A percentile compares a stretch with the other conserved stretches of the same genome.
Conservation (phyloP, 75 land plant genomes). For the Chamaecyparis obtusa region DNA sequence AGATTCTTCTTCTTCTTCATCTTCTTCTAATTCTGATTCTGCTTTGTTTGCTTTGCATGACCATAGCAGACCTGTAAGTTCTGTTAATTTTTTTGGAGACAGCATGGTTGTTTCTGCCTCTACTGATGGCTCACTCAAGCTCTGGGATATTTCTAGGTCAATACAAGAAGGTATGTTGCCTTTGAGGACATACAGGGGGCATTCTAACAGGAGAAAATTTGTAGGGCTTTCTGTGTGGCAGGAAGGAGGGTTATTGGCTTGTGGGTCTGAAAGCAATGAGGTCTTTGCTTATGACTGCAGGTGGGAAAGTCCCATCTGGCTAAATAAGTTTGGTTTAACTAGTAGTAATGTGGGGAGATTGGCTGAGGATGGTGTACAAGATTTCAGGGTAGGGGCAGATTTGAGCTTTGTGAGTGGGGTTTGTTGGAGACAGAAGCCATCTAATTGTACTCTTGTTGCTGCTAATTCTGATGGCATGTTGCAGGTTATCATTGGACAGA, state of each 20-base stretch:
- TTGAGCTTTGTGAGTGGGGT: constrained; percentile 62
- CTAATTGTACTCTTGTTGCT: constrained; percentile 55
- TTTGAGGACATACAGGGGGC: constrained; percentile 51
- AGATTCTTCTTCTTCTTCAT: constrained; percentile 16
- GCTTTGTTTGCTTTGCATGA: constrained; percentile 26
- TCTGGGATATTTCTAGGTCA: constrained; percentile 43
- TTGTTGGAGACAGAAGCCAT: constrained; percentile 47
- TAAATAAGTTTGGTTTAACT: constrained; percentile 8
- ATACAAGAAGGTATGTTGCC: constrained; percentile 5
- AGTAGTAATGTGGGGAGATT: background rate
- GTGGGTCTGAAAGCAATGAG: constrained; percentile 75
- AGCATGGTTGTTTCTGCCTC: constrained; percentile 44
- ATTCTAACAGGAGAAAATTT: constrained; percentile 54
- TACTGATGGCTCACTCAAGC: constrained; percentile 54
- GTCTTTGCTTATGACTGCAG: constrained; percentile 63
- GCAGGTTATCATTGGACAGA: constrained; percentile 42
- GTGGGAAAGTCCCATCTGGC: constrained; percentile 58
- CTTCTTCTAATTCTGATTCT: background rate
- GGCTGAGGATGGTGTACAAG: background rate
- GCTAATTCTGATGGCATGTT: constrained; percentile 70
- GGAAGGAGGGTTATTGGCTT: constrained; percentile 57
- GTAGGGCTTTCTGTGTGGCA: constrained; percentile 66
- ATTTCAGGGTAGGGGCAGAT: background rate
- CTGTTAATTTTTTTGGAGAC: constrained; percentile 42
- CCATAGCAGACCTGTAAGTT: constrained; percentile 57